Evolutionary conservation across 2,329 filamentous ascomycete genomes (phyloP).

Genomic region (Diaporthe ampelina): DNA sequence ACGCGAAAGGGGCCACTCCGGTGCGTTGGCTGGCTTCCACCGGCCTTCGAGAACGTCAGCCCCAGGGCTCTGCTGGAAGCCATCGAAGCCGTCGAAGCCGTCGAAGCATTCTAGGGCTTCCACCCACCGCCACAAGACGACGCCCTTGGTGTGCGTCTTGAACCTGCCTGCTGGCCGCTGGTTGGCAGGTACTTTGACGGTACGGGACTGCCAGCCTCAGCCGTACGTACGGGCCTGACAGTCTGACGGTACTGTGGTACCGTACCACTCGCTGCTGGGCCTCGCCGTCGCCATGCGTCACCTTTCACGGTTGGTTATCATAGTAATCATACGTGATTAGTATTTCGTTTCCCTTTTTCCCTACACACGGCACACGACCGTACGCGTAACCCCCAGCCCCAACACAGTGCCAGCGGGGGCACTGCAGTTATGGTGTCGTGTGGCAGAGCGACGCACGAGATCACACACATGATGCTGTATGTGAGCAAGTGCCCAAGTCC

Average conservation of each 20-base stretch:
- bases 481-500: too few relatives aligned
- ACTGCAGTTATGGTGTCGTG: background rate
- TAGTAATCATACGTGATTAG: background rate
- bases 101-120: conserved; percentile 30
- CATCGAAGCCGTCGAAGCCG: conserved; percentile 22
- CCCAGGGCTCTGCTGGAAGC: conserved; percentile 1
- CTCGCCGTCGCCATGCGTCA: too few relatives aligned
- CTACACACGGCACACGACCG: background rate
- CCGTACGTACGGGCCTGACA: too few relatives aligned
- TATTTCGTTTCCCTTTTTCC: background rate
- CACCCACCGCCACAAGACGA: conserved; percentile 8
- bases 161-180: too few relatives aligned
- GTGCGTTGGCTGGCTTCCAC: conserved; percentile 26
- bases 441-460: background rate
- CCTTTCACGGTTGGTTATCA: too few relatives aligned
- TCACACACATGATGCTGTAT: too few relatives aligned
- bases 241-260: too few relatives aligned
- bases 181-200: too few relatives aligned
- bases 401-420: background rate
- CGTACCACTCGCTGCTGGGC: too few relatives aligned
- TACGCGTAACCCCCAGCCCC: background rate
- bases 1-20: conserved; percentile 32
- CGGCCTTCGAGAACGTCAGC: conserved; percentile 32
- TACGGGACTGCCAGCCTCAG: too few relatives aligned
- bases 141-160: background rate